Percentiles rank a stretch among this genome's conserved stretches.
Conservation (phyloP, 2,329 filamentous ascomycete species). For the Hypoxylon sp. region DNA sequence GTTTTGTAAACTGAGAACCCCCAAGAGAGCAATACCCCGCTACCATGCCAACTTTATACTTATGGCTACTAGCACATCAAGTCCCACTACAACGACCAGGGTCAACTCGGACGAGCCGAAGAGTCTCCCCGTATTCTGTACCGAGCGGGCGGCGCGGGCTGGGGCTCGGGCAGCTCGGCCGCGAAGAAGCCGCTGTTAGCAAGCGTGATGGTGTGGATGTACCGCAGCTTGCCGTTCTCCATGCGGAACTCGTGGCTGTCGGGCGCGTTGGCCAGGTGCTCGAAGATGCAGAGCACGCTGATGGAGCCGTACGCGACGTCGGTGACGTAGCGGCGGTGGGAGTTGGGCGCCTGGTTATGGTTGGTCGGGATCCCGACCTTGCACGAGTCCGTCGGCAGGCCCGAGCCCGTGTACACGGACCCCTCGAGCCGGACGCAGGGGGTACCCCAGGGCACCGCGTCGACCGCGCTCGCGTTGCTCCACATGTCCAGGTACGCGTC, state of each 20-base stretch:
- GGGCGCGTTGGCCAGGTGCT: slow-evolving; percentile 46
- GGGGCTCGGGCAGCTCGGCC: slow-evolving; percentile 1
- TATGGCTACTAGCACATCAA: no score
- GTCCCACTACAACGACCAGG: background rate
- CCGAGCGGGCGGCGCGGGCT: slow-evolving; percentile 1
- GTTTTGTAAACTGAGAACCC: background rate
- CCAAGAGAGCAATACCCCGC: background rate
- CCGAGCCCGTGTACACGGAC: slow-evolving; percentile 45
- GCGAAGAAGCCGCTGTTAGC: slow-evolving; percentile 34
- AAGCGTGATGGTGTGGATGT: slow-evolving; percentile 49
- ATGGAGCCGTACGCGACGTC: slow-evolving; percentile 49
- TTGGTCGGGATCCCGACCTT: slow-evolving; percentile 47
- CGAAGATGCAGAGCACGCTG: slow-evolving; percentile 49
- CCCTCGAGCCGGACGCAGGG: slow-evolving; percentile 52
- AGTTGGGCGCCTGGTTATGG: slow-evolving; percentile 46
- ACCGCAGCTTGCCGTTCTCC: slow-evolving; percentile 48
- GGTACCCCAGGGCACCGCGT: slow-evolving; percentile 52
- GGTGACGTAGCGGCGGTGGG: slow-evolving; percentile 50
- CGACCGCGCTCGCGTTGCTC: slow-evolving; percentile 48
- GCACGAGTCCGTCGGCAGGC: slow-evolving; percentile 45
- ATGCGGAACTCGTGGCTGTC: slow-evolving; percentile 50
- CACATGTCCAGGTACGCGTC: slow-evolving; percentile 55
- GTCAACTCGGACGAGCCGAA: slow-evolving; percentile 5
- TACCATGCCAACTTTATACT: background rate
- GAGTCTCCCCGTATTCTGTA: slow-evolving; percentile 17